phyloP scores from a whole-genome alignment of 352 stramenopile species.

The Phytopythium cucurbitacearum region DNA sequence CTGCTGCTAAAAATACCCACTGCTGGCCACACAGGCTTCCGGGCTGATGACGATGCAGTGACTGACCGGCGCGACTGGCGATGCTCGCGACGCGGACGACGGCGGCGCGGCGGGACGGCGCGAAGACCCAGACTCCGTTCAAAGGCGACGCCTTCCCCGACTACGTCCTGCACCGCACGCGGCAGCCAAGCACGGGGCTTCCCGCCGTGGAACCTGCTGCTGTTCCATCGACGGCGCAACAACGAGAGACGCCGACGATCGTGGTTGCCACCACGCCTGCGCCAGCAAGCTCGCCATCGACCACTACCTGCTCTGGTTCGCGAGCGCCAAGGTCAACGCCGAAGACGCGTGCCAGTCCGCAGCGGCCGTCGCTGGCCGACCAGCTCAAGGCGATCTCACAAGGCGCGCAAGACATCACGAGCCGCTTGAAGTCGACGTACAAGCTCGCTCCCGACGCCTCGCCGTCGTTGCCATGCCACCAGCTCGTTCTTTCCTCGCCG shows the following conservation, averaged over 20 bases:
- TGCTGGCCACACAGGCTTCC: no score
- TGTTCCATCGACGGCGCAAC: no score
- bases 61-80: neutral
- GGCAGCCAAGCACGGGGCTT: no score
- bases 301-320: no score
- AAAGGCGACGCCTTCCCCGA: conserved; percentile 62
- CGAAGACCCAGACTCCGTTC: conserved; percentile 24
- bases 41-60: no score
- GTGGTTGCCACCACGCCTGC: no score
- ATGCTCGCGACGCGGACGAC: neutral
- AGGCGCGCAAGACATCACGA: conserved; percentile 40
- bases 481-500: conserved; percentile 3
- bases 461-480: neutral
- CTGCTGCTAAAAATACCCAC: no score
- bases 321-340: neutral
- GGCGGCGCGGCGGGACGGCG: neutral
- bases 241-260: no score
- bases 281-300: no score
- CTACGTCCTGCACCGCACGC: conserved; percentile 38
- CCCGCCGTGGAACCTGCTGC: no score
- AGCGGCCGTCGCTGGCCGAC: conserved; percentile 52
- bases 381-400: conserved; percentile 60
- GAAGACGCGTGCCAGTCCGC: neutral
- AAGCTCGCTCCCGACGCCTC: conserved; percentile 17
- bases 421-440: conserved; percentile 39